phyloP scores from a whole-genome alignment of 2,329 filamentous ascomycete species.

The Phialophora macrospora region DNA sequence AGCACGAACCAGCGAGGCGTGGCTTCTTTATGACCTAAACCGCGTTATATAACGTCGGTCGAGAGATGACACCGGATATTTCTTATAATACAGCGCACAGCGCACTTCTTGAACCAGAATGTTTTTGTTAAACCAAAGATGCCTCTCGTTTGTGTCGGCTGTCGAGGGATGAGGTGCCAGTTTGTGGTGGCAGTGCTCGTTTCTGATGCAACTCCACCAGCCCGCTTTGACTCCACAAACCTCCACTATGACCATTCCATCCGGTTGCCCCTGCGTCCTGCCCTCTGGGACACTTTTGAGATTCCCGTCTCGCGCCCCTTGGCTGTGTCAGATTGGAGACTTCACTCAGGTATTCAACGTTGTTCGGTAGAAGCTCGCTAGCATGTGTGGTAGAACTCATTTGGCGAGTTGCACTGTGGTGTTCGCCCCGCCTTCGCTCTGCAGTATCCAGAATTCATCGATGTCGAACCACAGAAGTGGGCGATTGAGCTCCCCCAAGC shows the following conservation, averaged over 20 bases:
- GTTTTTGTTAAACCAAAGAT: background rate
- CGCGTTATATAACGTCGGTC: conserved; percentile 12
- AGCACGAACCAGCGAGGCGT: conserved; percentile 2
- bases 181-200: conserved; percentile 18
- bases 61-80: conserved; percentile 5
- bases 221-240: conserved; percentile 17
- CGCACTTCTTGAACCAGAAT: conserved; percentile 19
- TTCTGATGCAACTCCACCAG: conserved; percentile 20
- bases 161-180: conserved; percentile 2
- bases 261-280: conserved; percentile 12
- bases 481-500: background rate
- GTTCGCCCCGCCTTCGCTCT: background rate
- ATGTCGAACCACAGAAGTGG: background rate
- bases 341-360: background rate
- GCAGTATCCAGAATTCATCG: background rate
- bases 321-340: background rate
- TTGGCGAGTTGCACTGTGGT: background rate
- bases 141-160: background rate
- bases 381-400: background rate
- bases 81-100: conserved; percentile 26
- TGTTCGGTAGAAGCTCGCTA: background rate
- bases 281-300: conserved; percentile 7
- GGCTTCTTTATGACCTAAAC: conserved; percentile 17
- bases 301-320: background rate
- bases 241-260: conserved; percentile 15